A percentile compares a stretch with the other conserved stretches of the same genome.
These are phyloP conservation scores for Lupinus albus DNA, from an alignment of 306 rosid species.

Conservation along the genomic window DNA sequence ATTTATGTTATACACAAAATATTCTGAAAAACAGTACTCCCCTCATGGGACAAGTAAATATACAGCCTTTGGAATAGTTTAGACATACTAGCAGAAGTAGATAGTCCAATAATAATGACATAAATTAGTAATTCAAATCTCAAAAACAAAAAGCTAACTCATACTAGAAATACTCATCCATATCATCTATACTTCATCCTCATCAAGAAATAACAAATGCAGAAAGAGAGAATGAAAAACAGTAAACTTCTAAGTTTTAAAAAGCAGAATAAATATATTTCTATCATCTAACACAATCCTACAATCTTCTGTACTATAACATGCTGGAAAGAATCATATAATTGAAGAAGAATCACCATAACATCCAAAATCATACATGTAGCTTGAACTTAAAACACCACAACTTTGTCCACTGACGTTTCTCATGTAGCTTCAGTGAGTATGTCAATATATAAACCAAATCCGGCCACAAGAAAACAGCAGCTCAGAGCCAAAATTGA, in stretches of 20 bases:
- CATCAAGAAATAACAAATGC: conserved; percentile 24
- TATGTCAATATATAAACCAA: conserved; percentile 33
- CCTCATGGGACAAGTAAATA: not conserved
- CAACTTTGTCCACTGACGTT: conserved; percentile 32
- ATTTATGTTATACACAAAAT: not conserved
- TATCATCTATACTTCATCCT: not conserved
- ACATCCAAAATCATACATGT: conserved; percentile 35
- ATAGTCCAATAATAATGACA: not conserved
- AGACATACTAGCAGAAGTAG: not conserved
- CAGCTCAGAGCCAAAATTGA: conserved; percentile 20
- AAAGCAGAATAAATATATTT: too few relatives aligned
- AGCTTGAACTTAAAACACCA: conserved; percentile 38
- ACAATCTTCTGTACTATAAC: too few relatives aligned
- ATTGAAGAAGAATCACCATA: conserved; percentile 31
- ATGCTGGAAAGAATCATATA: not conserved
- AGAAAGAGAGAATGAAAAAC: conserved; percentile 8
- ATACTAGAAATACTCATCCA: not conserved
- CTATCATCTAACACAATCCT: too few relatives aligned
- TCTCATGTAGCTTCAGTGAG: conserved; percentile 36
- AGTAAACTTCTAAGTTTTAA: conserved; percentile 8
- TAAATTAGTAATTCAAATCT: not conserved
- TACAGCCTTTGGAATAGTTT: not conserved
- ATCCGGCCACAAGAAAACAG: conserved; percentile 18
- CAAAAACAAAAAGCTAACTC: not conserved
- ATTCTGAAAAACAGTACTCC: not conserved